A percentile compares a stretch with the other conserved stretches of the same genome.
Conservation (phyloP, 2,329 filamentous ascomycete species). For the Fusarium sp. region DNA sequence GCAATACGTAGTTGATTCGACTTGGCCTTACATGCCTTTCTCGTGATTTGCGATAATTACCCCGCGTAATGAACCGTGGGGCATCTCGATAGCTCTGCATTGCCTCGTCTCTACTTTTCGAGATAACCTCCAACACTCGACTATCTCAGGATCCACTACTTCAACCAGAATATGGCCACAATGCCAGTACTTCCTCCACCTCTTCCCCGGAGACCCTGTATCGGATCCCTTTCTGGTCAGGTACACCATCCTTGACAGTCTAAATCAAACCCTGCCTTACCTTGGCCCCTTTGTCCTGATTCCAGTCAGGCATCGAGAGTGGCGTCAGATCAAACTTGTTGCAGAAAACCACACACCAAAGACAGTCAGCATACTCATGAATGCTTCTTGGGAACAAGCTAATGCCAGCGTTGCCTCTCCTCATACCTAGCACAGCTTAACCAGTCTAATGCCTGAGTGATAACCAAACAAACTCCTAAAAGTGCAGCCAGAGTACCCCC, state of each 20-base stretch:
- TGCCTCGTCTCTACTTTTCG: neutral
- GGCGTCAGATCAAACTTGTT: neutral
- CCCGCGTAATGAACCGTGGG: constrained; percentile 4
- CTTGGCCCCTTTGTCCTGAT: neutral
- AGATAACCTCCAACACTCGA: neutral
- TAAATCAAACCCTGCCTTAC: too few relatives aligned
- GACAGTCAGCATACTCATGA: neutral
- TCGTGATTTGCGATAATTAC: constrained; percentile 17
- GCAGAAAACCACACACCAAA: neutral
- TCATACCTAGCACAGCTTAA: neutral
- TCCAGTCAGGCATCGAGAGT: neutral
- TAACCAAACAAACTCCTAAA: constrained; percentile 22
- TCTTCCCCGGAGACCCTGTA: neutral
- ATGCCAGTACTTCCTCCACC: neutral
- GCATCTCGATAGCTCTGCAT: constrained; percentile 4
- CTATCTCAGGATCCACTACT: neutral
- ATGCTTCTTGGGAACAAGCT: neutral
- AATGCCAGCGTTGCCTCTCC: neutral
- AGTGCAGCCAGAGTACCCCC: constrained; percentile 20
- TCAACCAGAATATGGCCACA: neutral
- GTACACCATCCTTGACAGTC: neutral
- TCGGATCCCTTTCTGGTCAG: neutral
- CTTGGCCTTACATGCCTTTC: neutral
- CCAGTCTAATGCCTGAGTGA: neutral
- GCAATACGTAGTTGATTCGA: neutral